A percentile compares a stretch with the other conserved stretches of the same genome.
Evolutionary conservation across 306 rosid genomes (phyloP).

Genomic region (Casuarina glauca): DNA sequence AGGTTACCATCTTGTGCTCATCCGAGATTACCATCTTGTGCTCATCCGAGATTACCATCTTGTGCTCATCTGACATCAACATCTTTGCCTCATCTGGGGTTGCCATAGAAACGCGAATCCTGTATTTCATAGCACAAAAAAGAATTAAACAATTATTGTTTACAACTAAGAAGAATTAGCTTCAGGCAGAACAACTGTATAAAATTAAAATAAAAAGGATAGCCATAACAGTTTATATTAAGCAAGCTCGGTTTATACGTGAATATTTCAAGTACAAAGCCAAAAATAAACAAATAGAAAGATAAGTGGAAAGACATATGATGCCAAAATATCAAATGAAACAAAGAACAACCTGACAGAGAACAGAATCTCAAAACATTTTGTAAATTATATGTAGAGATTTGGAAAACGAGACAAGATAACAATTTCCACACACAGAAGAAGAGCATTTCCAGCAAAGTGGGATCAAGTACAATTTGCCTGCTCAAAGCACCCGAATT

Average conservation of each 20-base stretch:
- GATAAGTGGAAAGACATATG: background rate
- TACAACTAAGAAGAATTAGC: background rate
- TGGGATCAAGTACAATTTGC: background rate
- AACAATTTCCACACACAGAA: too few species aligned
- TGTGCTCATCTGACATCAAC: constrained; percentile 10
- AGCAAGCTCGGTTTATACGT: background rate
- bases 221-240: background rate
- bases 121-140: constrained; percentile 27
- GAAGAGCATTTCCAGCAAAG: too few species aligned
- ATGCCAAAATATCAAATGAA: background rate
- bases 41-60: background rate
- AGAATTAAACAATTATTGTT: constrained; percentile 2
- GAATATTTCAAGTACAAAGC: background rate
- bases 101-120: constrained; percentile 44
- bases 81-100: constrained; percentile 50
- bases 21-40: background rate
- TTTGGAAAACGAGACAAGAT: too few species aligned
- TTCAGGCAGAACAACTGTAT: background rate
- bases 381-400: background rate
- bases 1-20: background rate
- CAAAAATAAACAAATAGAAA: background rate
- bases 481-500: background rate
- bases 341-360: background rate
- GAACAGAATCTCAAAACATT: background rate
- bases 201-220: background rate